Evolutionary conservation across 495 filamentous ascomycete species (phyloP).

Genomic region (Lichenothelia convexa): DNA sequence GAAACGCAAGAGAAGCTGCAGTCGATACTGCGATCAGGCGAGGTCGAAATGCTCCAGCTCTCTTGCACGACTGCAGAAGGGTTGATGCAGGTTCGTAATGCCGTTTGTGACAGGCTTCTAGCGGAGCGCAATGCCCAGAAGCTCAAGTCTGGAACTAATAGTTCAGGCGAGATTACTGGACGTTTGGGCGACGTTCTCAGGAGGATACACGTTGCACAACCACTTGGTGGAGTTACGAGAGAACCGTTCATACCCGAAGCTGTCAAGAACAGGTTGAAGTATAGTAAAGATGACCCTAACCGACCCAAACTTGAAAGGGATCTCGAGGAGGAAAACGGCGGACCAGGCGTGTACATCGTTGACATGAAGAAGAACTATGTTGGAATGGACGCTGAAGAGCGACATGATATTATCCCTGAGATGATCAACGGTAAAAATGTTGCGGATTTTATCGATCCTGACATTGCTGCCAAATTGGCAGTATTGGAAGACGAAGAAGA

Average conservation of each 20-base stretch:
- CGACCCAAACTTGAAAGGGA: constrained; percentile 65
- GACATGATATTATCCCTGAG: constrained; percentile 88
- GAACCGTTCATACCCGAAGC: constrained; percentile 83
- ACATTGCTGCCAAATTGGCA: constrained; percentile 79
- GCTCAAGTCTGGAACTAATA: constrained; percentile 70
- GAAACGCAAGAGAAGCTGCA: constrained; percentile 64
- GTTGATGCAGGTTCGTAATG: constrained; percentile 84
- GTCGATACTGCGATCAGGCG: constrained; percentile 59
- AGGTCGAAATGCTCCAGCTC: constrained; percentile 77
- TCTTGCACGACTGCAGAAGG: constrained; percentile 94
- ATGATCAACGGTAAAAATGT: constrained; percentile 88
- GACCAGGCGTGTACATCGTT: constrained; percentile 87
- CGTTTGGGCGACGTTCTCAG: constrained; percentile 74
- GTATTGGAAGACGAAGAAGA: constrained; percentile 92
- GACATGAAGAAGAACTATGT: constrained; percentile 75
- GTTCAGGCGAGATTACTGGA: constrained; percentile 49
- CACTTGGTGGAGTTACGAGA: constrained; percentile 55
- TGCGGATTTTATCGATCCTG: constrained; percentile 89
- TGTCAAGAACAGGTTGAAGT: constrained; percentile 62
- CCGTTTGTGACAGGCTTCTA: constrained; percentile 80
- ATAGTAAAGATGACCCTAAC: constrained; percentile 72
- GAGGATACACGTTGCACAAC: constrained; percentile 89
- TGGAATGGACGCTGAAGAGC: constrained; percentile 75
- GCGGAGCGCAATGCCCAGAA: constrained; percentile 89
- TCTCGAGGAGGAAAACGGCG: constrained; percentile 80